A percentile compares a stretch with the other conserved stretches of the same genome.
These are phyloP conservation scores for Chytridiales sp. DNA, from an alignment of 371 early-diverging fungal species.

Conservation along the genomic window DNA sequence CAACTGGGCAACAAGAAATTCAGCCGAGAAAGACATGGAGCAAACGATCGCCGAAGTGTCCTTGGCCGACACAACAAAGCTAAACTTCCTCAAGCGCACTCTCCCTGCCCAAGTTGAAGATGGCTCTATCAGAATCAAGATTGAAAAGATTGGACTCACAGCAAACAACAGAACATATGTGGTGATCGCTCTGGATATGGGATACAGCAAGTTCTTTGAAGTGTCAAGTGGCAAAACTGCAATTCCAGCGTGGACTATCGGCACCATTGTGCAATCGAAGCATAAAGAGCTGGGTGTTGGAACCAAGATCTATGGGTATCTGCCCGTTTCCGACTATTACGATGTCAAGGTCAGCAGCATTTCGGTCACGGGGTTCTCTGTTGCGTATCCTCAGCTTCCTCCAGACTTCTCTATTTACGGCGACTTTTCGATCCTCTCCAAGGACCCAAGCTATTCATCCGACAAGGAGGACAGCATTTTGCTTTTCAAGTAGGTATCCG, in stretches of 20 bases:
- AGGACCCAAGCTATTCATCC: background rate
- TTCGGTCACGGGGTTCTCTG: conserved; percentile 17
- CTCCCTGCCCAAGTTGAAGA: no score
- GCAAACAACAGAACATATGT: conserved; percentile 44
- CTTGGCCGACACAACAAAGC: no score
- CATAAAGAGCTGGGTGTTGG: conserved; percentile 19
- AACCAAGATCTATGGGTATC: conserved; percentile 38
- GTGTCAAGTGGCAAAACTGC: conserved; percentile 9
- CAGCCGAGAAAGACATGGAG: no score
- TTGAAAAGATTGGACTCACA: conserved; percentile 34
- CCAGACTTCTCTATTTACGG: conserved; percentile 31
- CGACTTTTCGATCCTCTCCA: background rate
- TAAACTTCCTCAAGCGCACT: no score
- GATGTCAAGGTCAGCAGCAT: conserved; percentile 12
- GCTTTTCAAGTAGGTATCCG: conserved; percentile 21
- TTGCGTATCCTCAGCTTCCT: conserved; percentile 30
- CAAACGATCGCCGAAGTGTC: no score
- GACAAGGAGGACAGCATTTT: conserved; percentile 23
- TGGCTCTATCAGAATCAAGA: conserved; percentile 24
- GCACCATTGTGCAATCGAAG: conserved; percentile 24
- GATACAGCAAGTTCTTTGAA: conserved; percentile 39
- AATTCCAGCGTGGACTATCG: conserved; percentile 38
- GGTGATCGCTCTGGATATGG: conserved; percentile 20
- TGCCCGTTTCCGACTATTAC: conserved; percentile 25
- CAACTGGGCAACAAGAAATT: no score